Evolutionary conservation across 2,329 filamentous ascomycete genomes (phyloP).

Genomic region (Aphanoascus verrucosus): DNA sequence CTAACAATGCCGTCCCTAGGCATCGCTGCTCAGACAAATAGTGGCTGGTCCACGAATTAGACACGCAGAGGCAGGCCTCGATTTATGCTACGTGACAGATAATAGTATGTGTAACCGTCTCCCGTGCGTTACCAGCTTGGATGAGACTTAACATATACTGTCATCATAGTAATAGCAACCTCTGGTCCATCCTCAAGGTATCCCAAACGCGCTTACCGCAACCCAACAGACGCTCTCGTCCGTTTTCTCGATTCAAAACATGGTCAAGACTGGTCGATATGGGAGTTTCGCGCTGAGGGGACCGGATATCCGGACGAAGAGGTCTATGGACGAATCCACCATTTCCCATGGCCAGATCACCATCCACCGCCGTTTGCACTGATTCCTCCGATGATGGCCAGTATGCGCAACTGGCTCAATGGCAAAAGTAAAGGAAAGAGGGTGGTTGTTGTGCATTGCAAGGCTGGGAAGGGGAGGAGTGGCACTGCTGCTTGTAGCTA

Average conservation of each 20-base stretch:
- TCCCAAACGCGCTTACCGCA: conserved; percentile 85
- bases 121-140: conserved; percentile 16
- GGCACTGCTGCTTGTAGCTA: conserved; percentile 83
- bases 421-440: conserved; percentile 38
- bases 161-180: conserved; percentile 49
- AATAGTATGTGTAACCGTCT: conserved; percentile 39
- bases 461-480: conserved; percentile 88
- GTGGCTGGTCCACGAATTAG: conserved; percentile 76
- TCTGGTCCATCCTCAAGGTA: conserved; percentile 85
- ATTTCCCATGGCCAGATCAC: conserved; percentile 95
- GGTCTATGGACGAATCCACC: conserved; percentile 72
- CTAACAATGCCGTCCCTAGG: conserved; percentile 30
- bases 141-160: neutral
- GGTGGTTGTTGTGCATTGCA: conserved; percentile 90
- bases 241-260: conserved; percentile 81
- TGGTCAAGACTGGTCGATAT: conserved; percentile 78
- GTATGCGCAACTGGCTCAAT: conserved; percentile 80
- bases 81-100: conserved; percentile 91
- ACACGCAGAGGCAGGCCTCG: conserved; percentile 78
- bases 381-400: conserved; percentile 78
- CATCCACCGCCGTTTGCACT: conserved; percentile 88
- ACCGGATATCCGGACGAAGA: conserved; percentile 89
- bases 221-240: conserved; percentile 77
- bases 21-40: conserved; percentile 75
- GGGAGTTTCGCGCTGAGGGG: conserved; percentile 94